Percentiles rank a stretch among this genome's conserved stretches.
These are phyloP conservation scores for Aspergillus sp. DNA, from an alignment of 2,329 filamentous ascomycete species.

Conservation along the genomic window DNA sequence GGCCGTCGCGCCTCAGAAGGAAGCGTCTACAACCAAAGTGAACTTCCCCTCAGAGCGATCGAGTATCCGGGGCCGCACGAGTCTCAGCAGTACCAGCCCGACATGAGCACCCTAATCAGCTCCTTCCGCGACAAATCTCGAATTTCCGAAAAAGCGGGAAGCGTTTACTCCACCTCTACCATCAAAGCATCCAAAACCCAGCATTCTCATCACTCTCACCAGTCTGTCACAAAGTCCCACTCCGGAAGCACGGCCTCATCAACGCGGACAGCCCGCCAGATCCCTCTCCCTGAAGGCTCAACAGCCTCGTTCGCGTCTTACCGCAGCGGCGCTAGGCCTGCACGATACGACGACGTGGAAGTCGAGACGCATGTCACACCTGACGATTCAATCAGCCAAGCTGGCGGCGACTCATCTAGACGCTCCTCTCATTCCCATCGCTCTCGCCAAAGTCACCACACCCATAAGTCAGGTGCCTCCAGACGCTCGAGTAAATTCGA, in stretches of 20 bases:
- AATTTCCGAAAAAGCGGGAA: constrained; percentile 25
- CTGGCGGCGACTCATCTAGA: constrained; percentile 39
- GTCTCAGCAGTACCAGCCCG: constrained; percentile 28
- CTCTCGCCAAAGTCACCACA: constrained; percentile 29
- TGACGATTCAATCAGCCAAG: constrained; percentile 75
- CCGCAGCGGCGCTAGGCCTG: constrained; percentile 25
- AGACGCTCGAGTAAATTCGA: constrained; percentile 38
- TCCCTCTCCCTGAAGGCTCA: constrained; percentile 37
- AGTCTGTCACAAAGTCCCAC: constrained; percentile 23
- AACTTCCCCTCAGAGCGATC: constrained; percentile 41
- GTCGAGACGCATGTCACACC: constrained; percentile 65
- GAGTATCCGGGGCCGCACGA: constrained; percentile 36
- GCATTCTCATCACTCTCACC: constrained; percentile 23
- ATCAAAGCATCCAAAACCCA: constrained; percentile 34
- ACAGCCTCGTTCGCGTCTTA: constrained; percentile 24
- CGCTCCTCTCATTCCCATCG: constrained; percentile 28
- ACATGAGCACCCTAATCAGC: constrained; percentile 42
- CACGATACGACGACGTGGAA: constrained; percentile 29
- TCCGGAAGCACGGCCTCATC: constrained; percentile 31
- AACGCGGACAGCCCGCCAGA: constrained; percentile 36
- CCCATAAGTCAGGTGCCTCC: constrained; percentile 29
- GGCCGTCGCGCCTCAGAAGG: constrained; percentile 39
- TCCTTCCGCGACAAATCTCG: constrained; percentile 39
- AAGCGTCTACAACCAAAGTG: constrained; percentile 36
- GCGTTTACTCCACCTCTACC: constrained; percentile 38